Evolutionary conservation across 2,329 filamentous ascomycete genomes (phyloP).

Genomic region (Proliferodiscus dingleyae): DNA sequence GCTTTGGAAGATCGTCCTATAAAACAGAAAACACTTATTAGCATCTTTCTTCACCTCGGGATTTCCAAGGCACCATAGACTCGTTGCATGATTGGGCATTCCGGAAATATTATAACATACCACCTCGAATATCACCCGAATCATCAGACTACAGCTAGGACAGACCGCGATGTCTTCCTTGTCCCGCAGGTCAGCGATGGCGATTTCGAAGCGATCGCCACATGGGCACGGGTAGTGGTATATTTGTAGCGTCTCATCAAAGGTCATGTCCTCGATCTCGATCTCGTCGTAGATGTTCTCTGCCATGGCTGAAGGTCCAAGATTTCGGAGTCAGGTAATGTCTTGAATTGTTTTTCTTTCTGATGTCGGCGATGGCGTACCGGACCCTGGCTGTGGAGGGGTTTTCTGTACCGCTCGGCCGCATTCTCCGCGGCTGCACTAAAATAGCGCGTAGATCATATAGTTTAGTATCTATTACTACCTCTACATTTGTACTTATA

Average conservation of each 20-base stretch:
- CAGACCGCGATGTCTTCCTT: slow-evolving; percentile 95
- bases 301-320: slow-evolving; percentile 35
- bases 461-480: no score
- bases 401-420: background rate
- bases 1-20: slow-evolving; percentile 48
- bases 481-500: no score
- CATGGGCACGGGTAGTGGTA: slow-evolving; percentile 97
- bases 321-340: background rate
- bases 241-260: slow-evolving; percentile 72
- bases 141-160: slow-evolving; percentile 96
- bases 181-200: slow-evolving; percentile 76
- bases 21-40: background rate
- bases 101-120: slow-evolving; percentile 43
- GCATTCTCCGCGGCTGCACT: no score
- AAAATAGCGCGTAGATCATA: no score
- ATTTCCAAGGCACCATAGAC: no score
- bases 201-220: slow-evolving; percentile 93
- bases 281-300: slow-evolving; percentile 92
- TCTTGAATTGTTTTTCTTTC: background rate
- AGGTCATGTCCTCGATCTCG: slow-evolving; percentile 98
- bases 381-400: background rate
- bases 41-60: no score
- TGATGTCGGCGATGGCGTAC: background rate
- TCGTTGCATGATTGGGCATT: background rate
- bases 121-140: slow-evolving; percentile 85